Conservation (phyloP, 148 eudicot genomes). For the Beta vulgaris region DNA sequence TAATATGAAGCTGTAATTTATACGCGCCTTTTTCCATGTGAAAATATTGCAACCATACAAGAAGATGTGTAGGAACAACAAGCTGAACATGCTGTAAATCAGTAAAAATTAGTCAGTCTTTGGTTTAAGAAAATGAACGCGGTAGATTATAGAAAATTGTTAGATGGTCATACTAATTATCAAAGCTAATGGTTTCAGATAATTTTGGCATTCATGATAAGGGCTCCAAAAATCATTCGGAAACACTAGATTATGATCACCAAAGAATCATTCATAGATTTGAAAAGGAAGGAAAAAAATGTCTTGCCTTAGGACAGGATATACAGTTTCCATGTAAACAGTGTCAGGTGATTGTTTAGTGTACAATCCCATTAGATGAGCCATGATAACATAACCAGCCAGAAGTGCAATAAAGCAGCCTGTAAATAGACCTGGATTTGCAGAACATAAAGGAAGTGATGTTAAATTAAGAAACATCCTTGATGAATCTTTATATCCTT, state of each 20-base stretch:
- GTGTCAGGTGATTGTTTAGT: conserved; percentile 48
- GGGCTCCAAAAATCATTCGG: too few species aligned
- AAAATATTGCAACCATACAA: conserved; percentile 94
- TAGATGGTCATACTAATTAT: too few species aligned
- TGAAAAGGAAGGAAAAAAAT: background rate
- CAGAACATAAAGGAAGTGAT: background rate
- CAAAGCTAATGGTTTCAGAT: too few species aligned
- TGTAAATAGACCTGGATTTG: conserved; percentile 61
- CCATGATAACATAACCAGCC: conserved; percentile 83
- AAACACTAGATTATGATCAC: too few species aligned
- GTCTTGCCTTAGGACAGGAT: conserved; percentile 88
- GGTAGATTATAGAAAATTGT: background rate
- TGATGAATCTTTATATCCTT: background rate
- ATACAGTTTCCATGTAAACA: conserved; percentile 94
- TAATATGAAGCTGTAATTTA: conserved; percentile 88
- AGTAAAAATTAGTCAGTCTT: background rate
- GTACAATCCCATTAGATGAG: conserved; percentile 78
- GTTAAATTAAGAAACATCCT: background rate
- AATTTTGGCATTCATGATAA: too few species aligned
- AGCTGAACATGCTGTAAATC: conserved; percentile 82
- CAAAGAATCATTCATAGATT: too few species aligned
- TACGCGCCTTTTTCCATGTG: conserved; percentile 80
- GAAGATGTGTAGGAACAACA: conserved; percentile 83
- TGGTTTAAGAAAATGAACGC: too few species aligned
- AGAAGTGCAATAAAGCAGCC: conserved; percentile 86